Evolutionary conservation across 179 eudicot species (phyloP).

Genomic region (Carnegiea gigantea): DNA sequence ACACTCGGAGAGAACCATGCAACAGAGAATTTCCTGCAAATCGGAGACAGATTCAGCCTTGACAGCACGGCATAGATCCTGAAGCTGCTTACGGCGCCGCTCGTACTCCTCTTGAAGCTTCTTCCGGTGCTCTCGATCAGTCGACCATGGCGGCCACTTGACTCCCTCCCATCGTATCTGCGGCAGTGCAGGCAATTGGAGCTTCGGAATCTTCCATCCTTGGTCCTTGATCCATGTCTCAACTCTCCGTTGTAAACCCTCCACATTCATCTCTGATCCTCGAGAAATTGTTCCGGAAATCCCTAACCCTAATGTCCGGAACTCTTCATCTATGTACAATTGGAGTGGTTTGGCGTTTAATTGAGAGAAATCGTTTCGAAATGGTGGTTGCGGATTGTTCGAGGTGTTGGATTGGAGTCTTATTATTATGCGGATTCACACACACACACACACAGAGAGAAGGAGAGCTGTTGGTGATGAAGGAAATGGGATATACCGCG

Average conservation of each 20-base stretch:
- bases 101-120: slow-evolving; percentile 69
- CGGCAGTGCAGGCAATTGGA: slow-evolving; percentile 41
- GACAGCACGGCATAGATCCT: slow-evolving; percentile 54
- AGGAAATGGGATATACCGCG: slow-evolving; percentile 30
- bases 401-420: neutral
- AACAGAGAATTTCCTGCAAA: slow-evolving; percentile 91
- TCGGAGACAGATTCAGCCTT: slow-evolving; percentile 84
- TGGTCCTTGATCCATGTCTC: slow-evolving; percentile 89
- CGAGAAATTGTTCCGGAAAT: neutral
- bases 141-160: slow-evolving; percentile 79
- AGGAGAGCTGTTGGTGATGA: neutral
- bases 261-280: slow-evolving; percentile 48
- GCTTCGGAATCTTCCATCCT: slow-evolving; percentile 52
- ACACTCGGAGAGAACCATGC: slow-evolving; percentile 96
- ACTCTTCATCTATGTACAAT: neutral
- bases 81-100: slow-evolving; percentile 63
- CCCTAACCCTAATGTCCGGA: slow-evolving; percentile 27
- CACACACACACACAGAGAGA: neutral
- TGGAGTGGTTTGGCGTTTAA: neutral
- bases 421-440: neutral
- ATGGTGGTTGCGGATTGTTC: neutral
- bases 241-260: slow-evolving; percentile 59
- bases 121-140: slow-evolving; percentile 60
- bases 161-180: slow-evolving; percentile 51
- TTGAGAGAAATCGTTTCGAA: neutral